Base-by-base conservation (phyloP, 257 asterid genomes). In the Vinca minor region DNA sequence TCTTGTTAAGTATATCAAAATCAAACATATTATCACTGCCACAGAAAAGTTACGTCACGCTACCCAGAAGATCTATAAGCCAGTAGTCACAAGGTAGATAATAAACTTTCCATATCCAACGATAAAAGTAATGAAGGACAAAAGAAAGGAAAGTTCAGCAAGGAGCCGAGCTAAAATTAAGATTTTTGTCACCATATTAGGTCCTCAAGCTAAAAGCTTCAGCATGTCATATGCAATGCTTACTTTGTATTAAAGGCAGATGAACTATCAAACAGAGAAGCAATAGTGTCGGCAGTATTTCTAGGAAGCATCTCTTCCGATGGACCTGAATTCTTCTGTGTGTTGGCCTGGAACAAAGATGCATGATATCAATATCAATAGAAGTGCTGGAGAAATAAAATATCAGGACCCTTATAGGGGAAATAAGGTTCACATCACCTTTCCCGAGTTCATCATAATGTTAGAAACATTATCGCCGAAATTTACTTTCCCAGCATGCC, bases 21-120 rank as follows among this genome's bases (percentile, higher is more conserved):
- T 74, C 47, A 34, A 73, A 46, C 78, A 73, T 50, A 69, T 64
- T 74, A 59, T 66, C 77, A 58, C 86, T 83, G 75, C 78, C 68
- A 73, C 35, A 50, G 42, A 63, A 64, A 62, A 60, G 49, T 28
- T 63, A 23, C 36, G 52, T 62, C 67, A 74, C 58, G n/a, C 58
- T 11, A 38, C 65, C 29, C 49, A 46, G 62, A 62, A 38, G 62
- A 47, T 66, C 7, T 55, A 44, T 23, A 31, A 50, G 59, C 56
- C n/a, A 64, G 55, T 54, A 38, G n/a, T 29, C 6, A 31, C n/a
- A 65, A 53, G 59, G 44, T n/a, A n/a, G n/a, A n/a, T n/a, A n/a
- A n/a, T n/a, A n/a, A n/a, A n/a, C n/a, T n/a, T n/a, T n/a, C n/a
- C n/a, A n/a, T n/a, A n/a, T n/a, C n/a, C n/a, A n/a, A n/a, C n/a